phyloP scores from a whole-genome alignment of 1,284 basidiomycete species.

The Ustilago tritici region DNA sequence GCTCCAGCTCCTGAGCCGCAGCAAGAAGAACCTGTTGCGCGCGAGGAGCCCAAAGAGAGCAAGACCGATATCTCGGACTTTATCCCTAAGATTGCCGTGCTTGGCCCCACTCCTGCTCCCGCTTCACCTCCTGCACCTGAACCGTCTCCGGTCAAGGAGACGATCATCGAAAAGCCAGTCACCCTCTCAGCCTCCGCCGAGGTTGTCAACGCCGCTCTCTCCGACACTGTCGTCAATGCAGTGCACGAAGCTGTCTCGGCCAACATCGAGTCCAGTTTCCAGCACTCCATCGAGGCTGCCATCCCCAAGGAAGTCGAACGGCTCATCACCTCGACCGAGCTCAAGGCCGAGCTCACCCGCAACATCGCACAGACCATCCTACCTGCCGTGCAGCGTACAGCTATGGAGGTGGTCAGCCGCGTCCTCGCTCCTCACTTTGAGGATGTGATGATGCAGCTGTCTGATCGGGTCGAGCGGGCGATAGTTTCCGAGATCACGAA shows the following conservation, averaged over 20 bases:
- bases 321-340: slow-evolving; percentile 37
- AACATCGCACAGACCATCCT: slow-evolving; percentile 48
- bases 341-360: slow-evolving; percentile 40
- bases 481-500: slow-evolving; percentile 49
- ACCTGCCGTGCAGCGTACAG: slow-evolving; percentile 51
- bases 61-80: background rate
- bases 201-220: slow-evolving; percentile 17
- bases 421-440: slow-evolving; percentile 56
- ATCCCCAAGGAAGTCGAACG: slow-evolving; percentile 45
- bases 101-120: background rate
- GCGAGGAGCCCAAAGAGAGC: background rate
- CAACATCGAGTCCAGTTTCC: slow-evolving; percentile 20
- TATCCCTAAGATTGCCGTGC: background rate
- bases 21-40: background rate
- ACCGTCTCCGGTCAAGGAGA: background rate
- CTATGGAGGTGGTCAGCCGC: slow-evolving; percentile 48
- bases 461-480: slow-evolving; percentile 23
- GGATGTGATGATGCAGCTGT: slow-evolving; percentile 40
- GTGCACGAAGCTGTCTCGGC: slow-evolving; percentile 24
- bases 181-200: slow-evolving; percentile 11
- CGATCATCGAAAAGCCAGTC: background rate
- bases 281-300: slow-evolving; percentile 17
- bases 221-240: slow-evolving; percentile 17
- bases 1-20: background rate
- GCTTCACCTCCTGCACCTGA: background rate